These are phyloP conservation scores for Daldinia childiae DNA, from an alignment of 495 filamentous ascomycete species.

Conservation along the genomic window DNA sequence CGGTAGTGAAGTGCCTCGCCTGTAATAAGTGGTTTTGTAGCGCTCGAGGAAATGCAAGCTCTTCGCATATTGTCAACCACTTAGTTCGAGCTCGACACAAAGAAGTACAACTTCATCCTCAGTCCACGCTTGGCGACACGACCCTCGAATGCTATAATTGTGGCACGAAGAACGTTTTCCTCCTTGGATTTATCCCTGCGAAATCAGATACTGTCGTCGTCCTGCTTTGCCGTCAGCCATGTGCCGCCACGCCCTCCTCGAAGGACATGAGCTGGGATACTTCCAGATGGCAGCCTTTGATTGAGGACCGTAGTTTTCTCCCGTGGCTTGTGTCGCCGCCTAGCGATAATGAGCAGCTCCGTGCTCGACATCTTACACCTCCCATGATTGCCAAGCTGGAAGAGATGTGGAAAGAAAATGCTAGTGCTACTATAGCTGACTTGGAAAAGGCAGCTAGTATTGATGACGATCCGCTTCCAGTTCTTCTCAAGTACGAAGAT, in stretches of 20 bases:
- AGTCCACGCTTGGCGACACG: conserved; percentile 95
- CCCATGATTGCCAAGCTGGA: conserved; percentile 97
- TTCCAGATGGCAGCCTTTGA: conserved; percentile 95
- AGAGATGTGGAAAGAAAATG: conserved; percentile 99
- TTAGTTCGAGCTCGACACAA: conserved; percentile 97
- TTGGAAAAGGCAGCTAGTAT: conserved; percentile 92
- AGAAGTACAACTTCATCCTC: conserved; percentile 96
- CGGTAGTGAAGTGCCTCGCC: conserved; percentile 93
- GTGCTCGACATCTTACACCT: conserved; percentile 90
- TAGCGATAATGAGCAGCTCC: conserved; percentile 93
- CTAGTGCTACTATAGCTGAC: conserved; percentile 87
- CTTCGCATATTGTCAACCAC: conserved; percentile 98
- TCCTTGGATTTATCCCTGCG: conserved; percentile 99
- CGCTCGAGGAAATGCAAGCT: conserved; percentile 93
- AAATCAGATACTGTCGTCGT: conserved; percentile 99
- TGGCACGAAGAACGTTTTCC: conserved; percentile 98
- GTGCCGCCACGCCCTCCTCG: conserved; percentile 91
- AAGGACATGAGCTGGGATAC: conserved; percentile 99
- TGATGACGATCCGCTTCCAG: conserved; percentile 94
- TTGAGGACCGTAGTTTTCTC: conserved; percentile 95
- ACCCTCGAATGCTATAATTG: conserved; percentile 99
- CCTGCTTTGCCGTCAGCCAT: conserved; percentile 94
- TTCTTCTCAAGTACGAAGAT: conserved; percentile 94
- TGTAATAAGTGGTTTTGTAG: conserved; percentile 99
- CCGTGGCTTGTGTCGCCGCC: conserved; percentile 92